These are phyloP conservation scores for Cutaneotrichosporon sp. DNA, from an alignment of 1,284 basidiomycete genomes.

Conservation along the genomic window DNA sequence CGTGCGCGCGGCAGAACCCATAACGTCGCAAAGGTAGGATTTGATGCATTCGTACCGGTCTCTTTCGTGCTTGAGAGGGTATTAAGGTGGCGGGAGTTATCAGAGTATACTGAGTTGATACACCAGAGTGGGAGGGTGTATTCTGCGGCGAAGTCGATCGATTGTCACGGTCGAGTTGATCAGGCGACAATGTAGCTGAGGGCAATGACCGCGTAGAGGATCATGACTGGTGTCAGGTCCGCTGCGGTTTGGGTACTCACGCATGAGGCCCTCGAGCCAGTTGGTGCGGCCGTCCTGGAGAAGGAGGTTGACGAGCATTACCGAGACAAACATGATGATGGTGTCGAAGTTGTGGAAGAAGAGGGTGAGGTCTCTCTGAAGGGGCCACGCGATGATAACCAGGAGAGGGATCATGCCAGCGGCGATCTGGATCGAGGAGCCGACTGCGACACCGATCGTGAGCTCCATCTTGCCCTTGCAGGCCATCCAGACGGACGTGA, in stretches of 20 bases:
- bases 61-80: slow-evolving; percentile 10
- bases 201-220: slow-evolving; percentile 22
- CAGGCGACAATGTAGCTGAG: slow-evolving; percentile 12
- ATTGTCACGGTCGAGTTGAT: not conserved
- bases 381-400: slow-evolving; percentile 77
- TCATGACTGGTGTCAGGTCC: slow-evolving; percentile 46
- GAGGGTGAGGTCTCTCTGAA: slow-evolving; percentile 68
- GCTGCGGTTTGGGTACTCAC: slow-evolving; percentile 16
- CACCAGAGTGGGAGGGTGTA: not conserved
- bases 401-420: slow-evolving; percentile 82
- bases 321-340: slow-evolving; percentile 77
- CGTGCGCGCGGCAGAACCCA: not conserved
- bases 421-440: slow-evolving; percentile 89
- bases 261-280: slow-evolving; percentile 83
- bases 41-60: slow-evolving; percentile 5
- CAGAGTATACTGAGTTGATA: not conserved
- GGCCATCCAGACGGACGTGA: slow-evolving; percentile 87
- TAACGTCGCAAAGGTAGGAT: not conserved
- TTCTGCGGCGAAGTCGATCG: not conserved
- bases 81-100: not conserved
- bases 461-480: slow-evolving; percentile 69
- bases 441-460: slow-evolving; percentile 84
- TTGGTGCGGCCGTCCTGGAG: slow-evolving; percentile 76
- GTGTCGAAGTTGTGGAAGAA: slow-evolving; percentile 72
- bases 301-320: slow-evolving; percentile 76